A percentile compares a stretch with the other conserved stretches of the same genome.
Evolutionary conservation across 257 asterid genomes (phyloP).

Genomic region (Mitragyna speciosa): DNA sequence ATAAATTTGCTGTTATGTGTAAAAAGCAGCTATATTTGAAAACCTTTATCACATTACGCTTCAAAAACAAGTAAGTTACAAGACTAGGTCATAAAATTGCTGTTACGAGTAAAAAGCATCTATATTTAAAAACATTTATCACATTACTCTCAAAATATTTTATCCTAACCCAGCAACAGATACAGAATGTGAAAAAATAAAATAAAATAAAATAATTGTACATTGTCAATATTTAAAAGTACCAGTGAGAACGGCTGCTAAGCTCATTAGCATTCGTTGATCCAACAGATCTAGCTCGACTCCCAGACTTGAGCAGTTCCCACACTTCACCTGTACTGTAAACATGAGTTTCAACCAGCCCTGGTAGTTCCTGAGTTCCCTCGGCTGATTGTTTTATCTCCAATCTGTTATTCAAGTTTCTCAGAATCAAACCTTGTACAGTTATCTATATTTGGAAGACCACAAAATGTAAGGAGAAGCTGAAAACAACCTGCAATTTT

Average conservation of each 20-base stretch:
- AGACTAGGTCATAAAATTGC: neutral
- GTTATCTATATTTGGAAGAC: neutral
- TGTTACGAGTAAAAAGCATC: neutral
- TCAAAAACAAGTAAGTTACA: neutral
- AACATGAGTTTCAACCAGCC: slow-evolving; percentile 84
- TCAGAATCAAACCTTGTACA: neutral
- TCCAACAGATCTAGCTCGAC: slow-evolving; percentile 96
- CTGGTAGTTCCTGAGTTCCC: slow-evolving; percentile 99
- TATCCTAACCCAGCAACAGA: neutral
- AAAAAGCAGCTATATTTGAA: neutral
- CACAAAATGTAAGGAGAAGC: neutral
- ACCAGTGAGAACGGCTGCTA: slow-evolving; percentile 99
- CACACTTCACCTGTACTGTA: slow-evolving; percentile 79
- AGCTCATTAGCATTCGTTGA: slow-evolving; percentile 94
- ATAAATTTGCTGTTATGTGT: neutral
- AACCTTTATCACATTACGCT: neutral
- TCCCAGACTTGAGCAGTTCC: slow-evolving; percentile 75
- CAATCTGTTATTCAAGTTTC: slow-evolving; percentile 55
- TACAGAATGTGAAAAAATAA: slow-evolving; percentile 6
- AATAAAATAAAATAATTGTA: neutral
- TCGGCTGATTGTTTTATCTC: slow-evolving; percentile 98
- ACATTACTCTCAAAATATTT: neutral
- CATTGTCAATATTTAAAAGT: slow-evolving; percentile 3
- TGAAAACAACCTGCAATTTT: neutral
- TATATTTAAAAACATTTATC: neutral